Conservation (phyloP, 768 basidiomycete species). For the Scleroderma bovista region DNA sequence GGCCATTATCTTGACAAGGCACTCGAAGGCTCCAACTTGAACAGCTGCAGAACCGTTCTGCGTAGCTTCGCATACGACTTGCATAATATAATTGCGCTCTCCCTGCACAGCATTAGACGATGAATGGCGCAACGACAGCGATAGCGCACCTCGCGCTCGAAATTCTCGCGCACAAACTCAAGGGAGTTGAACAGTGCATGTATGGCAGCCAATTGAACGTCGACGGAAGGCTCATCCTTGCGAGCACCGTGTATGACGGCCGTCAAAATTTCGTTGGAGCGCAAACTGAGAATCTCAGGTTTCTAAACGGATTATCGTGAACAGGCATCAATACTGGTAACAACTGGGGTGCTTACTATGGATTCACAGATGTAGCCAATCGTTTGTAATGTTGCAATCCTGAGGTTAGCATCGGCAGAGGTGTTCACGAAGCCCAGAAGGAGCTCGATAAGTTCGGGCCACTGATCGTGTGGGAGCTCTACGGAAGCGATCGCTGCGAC, state of each 20-base stretch:
- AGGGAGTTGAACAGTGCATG: constrained; percentile 91
- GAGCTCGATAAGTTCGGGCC: constrained; percentile 86
- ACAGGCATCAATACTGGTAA: not conserved
- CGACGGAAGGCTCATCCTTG: constrained; percentile 86
- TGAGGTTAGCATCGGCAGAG: constrained; percentile 61
- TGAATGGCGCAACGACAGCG: not conserved
- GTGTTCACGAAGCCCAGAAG: constrained; percentile 85
- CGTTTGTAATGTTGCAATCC: constrained; percentile 85
- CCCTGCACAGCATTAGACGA: constrained; percentile 48
- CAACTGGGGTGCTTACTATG: constrained; percentile 59
- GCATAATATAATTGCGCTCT: constrained; percentile 99
- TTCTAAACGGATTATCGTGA: constrained; percentile 46
- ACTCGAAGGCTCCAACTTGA: constrained; percentile 95
- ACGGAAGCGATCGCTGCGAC: constrained; percentile 92
- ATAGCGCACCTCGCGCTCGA: constrained; percentile 83
- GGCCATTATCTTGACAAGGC: constrained; percentile 93
- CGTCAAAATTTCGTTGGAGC: constrained; percentile 96
- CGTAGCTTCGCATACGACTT: constrained; percentile 97
- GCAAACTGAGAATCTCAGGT: constrained; percentile 83
- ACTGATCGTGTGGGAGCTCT: constrained; percentile 83
- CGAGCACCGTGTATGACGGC: constrained; percentile 97
- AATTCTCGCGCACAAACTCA: constrained; percentile 96
- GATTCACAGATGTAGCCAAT: constrained; percentile 98
- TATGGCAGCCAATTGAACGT: constrained; percentile 92
- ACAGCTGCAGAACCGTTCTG: constrained; percentile 76